Evolutionary conservation across 257 asterid genomes (phyloP).

Genomic region (Nicotiana tomentosiformis): DNA sequence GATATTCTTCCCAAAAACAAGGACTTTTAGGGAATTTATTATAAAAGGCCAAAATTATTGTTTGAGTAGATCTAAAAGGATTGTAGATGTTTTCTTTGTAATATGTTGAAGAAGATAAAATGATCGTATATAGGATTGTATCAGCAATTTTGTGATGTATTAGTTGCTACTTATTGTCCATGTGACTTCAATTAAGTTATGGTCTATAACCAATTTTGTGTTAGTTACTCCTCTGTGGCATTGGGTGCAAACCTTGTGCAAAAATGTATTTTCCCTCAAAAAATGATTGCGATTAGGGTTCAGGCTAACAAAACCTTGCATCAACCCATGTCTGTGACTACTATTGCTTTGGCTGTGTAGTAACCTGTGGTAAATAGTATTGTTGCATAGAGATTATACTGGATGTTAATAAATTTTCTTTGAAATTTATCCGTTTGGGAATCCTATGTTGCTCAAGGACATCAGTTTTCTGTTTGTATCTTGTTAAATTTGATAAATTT

Average conservation of each 20-base stretch:
- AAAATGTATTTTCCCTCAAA: not conserved
- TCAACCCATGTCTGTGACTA: not conserved
- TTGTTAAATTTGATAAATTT: not conserved
- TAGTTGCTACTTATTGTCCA: not conserved
- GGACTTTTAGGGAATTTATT: too few species aligned
- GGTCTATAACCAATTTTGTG: not conserved
- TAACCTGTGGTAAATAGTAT: not conserved
- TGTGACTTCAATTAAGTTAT: not conserved
- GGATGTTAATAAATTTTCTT: not conserved
- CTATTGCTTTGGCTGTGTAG: not conserved
- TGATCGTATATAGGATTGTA: not conserved
- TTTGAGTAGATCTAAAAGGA: not conserved
- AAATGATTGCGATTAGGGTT: not conserved
- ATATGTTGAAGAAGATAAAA: not conserved
- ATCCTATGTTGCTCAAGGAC: not conserved
- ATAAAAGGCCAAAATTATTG: not conserved
- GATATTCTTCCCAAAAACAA: too few species aligned
- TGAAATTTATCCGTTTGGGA: not conserved
- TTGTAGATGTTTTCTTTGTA: not conserved
- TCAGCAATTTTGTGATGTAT: not conserved
- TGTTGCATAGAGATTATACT: not conserved
- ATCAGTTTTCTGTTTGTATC: not conserved
- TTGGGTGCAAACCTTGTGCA: not conserved
- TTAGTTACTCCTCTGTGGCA: not conserved
- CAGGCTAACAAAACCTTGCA: not conserved